phyloP scores from a whole-genome alignment of 441 rosid genomes.

The Omphalea diandra region DNA sequence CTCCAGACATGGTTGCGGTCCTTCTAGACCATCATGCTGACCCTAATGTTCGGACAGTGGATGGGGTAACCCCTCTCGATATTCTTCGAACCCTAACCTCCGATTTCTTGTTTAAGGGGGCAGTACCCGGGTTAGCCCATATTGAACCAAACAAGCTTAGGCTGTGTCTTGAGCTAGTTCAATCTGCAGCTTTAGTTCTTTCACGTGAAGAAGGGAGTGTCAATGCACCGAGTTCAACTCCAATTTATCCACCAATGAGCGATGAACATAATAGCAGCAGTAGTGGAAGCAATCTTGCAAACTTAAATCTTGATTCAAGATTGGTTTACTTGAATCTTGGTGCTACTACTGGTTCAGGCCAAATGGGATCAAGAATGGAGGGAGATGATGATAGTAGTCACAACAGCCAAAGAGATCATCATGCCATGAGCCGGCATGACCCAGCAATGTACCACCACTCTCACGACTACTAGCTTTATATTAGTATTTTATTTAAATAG shows the following conservation, averaged over 20 bases:
- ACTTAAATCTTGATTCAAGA: constrained; percentile 73
- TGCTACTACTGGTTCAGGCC: constrained; percentile 49
- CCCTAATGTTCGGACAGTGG: constrained; percentile 88
- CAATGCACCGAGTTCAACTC: constrained; percentile 39
- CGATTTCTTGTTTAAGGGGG: constrained; percentile 98
- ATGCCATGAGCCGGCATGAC: constrained; percentile 62
- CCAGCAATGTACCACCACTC: constrained; percentile 73
- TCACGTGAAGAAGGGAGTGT: constrained; percentile 86
- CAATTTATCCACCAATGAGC: constrained; percentile 62
- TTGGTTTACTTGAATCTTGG: constrained; percentile 90
- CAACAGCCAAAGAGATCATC: constrained; percentile 49
- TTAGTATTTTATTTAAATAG: neutral
- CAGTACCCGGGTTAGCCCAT: constrained; percentile 90
- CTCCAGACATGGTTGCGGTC: constrained; percentile 98
- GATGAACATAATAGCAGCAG: constrained; percentile 65
- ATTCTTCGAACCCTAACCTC: constrained; percentile 93
- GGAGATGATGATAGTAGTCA: constrained; percentile 52
- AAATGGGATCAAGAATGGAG: constrained; percentile 58
- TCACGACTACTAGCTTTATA: constrained; percentile 34
- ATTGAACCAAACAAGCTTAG: constrained; percentile 94
- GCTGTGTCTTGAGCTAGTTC: constrained; percentile 96
- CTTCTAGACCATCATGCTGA: constrained; percentile 95
- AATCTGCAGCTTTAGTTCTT: constrained; percentile 90
- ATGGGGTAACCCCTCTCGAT: constrained; percentile 91
- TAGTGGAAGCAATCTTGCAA: constrained; percentile 45